Evolutionary conservation across 1,139 yeast species (phyloP).

Genomic region (Scheffersomyces insectosa): DNA sequence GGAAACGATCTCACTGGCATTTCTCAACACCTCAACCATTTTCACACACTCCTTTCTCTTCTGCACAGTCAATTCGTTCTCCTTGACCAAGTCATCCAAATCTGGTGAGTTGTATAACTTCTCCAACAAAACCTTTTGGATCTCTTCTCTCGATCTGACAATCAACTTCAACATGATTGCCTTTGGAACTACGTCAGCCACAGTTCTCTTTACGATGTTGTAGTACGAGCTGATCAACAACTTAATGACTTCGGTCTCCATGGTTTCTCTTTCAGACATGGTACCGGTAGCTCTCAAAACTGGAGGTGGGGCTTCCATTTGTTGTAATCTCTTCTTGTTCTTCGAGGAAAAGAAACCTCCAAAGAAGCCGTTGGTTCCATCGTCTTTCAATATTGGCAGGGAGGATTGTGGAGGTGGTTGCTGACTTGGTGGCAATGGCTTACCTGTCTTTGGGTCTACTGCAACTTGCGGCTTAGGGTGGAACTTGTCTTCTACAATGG

Average conservation of each 20-base stretch:
- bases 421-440: conserved; percentile 57
- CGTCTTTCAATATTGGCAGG: conserved; percentile 31
- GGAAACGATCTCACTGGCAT: conserved; percentile 90
- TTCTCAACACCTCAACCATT: conserved; percentile 88
- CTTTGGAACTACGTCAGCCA: conserved; percentile 91
- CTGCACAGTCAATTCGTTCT: conserved; percentile 89
- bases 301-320: conserved; percentile 97
- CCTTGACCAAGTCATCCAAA: conserved; percentile 78
- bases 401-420: conserved; percentile 31
- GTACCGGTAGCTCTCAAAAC: conserved; percentile 93
- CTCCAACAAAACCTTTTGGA: conserved; percentile 87
- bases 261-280: conserved; percentile 91
- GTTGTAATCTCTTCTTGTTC: conserved; percentile 90
- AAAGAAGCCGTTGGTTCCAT: conserved; percentile 71
- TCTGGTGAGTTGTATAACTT: conserved; percentile 79
- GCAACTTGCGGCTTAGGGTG: conserved; percentile 81
- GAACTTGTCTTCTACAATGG: conserved; percentile 86
- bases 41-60: conserved; percentile 92
- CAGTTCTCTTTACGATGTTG: conserved; percentile 89
- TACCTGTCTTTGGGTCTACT: conserved; percentile 92
- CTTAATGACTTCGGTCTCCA: conserved; percentile 97
- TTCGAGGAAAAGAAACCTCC: conserved; percentile 93
- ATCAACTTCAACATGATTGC: conserved; percentile 93
- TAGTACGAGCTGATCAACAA: conserved; percentile 86
- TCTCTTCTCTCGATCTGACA: conserved; percentile 77